Evolutionary conservation across 2,329 filamentous ascomycete genomes (phyloP).

Genomic region (Coniosporium tulheliwenetii): DNA sequence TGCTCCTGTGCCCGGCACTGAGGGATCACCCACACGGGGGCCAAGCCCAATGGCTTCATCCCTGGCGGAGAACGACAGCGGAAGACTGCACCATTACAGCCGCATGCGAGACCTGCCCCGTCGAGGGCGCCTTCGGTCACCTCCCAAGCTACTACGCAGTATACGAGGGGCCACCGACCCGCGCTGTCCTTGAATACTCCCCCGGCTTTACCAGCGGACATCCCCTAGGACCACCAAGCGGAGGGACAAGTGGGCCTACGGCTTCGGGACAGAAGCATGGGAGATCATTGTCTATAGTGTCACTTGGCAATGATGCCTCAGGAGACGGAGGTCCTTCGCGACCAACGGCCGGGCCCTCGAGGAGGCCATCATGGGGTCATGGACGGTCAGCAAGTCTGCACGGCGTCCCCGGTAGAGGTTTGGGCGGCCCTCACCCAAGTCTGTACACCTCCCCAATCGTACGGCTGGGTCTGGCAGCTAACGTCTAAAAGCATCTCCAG

Average conservation of each 20-base stretch:
- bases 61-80: slow-evolving; percentile 16
- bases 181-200: slow-evolving; percentile 43
- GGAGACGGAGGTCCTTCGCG: not conserved
- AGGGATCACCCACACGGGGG: slow-evolving; percentile 13
- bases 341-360: slow-evolving; percentile 4
- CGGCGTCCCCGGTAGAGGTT: slow-evolving; percentile 37
- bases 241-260: slow-evolving; percentile 7
- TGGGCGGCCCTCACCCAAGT: too few relatives aligned
- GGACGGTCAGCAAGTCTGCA: slow-evolving; percentile 70
- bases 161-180: slow-evolving; percentile 42
- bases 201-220: not conserved
- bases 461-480: too few relatives aligned
- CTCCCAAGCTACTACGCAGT: not conserved
- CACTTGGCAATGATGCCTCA: slow-evolving; percentile 16
- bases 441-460: too few relatives aligned
- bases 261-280: slow-evolving; percentile 18
- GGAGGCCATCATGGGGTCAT: slow-evolving; percentile 47
- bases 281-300: slow-evolving; percentile 33
- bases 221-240: not conserved
- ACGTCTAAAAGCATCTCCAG: slow-evolving; percentile 4
- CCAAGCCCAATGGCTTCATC: slow-evolving; percentile 16
- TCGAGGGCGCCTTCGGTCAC: not conserved
- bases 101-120: slow-evolving; percentile 9
- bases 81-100: slow-evolving; percentile 20
- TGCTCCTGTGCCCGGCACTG: slow-evolving; percentile 28